These are phyloP conservation scores for Syzygium aromaticum DNA, from an alignment of 345 rosid species.

Conservation along the genomic window DNA sequence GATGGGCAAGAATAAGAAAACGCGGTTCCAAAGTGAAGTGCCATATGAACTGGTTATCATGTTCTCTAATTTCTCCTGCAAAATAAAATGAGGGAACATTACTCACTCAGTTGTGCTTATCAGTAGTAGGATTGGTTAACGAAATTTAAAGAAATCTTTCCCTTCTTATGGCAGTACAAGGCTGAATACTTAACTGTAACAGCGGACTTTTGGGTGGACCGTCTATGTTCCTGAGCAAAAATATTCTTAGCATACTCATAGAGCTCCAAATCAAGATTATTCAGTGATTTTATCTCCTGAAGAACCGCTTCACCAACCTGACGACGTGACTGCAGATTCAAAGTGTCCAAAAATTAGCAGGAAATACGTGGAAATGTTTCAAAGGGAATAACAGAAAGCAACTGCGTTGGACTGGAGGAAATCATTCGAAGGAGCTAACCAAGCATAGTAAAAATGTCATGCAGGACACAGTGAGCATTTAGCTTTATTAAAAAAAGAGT, in stretches of 20 bases:
- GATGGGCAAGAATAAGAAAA: conserved; percentile 25
- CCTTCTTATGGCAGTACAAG: background rate
- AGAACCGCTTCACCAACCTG: conserved; percentile 44
- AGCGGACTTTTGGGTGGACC: conserved; percentile 10
- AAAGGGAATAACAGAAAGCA: background rate
- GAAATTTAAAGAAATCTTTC: background rate
- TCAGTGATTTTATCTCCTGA: conserved; percentile 61
- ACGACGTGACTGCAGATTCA: conserved; percentile 46
- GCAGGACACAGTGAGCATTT: background rate
- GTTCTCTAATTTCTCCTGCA: conserved; percentile 38
- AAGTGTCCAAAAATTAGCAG: background rate
- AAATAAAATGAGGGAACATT: background rate
- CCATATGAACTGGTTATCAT: conserved; percentile 21
- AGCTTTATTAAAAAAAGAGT: background rate
- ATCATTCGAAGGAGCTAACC: background rate
- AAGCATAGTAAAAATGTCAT: background rate
- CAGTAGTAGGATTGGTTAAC: background rate
- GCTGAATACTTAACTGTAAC: conserved; percentile 10
- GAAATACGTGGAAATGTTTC: background rate
- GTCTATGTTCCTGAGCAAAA: conserved; percentile 52
- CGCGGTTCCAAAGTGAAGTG: conserved; percentile 25
- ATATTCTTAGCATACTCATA: conserved; percentile 68
- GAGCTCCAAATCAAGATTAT: conserved; percentile 74
- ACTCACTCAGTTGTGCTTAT: background rate
- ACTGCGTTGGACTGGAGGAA: background rate